Evolutionary conservation across 805 yeast species (phyloP).

Genomic region (Barnettozyma wickerhamii): DNA sequence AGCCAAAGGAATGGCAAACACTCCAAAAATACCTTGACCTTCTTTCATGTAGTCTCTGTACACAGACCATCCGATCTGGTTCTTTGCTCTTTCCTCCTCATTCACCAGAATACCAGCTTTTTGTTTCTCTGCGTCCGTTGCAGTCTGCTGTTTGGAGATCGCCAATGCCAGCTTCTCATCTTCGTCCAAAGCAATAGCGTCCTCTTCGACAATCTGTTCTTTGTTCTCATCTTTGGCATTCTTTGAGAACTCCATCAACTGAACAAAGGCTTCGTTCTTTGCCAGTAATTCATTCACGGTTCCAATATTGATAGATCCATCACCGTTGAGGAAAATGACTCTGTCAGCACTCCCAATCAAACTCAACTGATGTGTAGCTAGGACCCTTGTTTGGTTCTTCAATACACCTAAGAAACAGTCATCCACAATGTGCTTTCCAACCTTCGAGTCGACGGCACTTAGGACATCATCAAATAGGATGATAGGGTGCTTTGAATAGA

Average conservation of each 20-base stretch:
- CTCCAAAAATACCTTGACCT: constrained; percentile 49
- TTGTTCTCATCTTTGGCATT: constrained; percentile 22
- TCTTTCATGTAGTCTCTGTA: constrained; percentile 46
- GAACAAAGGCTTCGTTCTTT: constrained; percentile 39
- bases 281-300: constrained; percentile 43
- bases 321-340: constrained; percentile 57
- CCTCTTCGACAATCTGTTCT: constrained; percentile 7
- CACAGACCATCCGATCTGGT: constrained; percentile 44
- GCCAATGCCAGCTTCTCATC: constrained; percentile 19
- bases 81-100: constrained; percentile 57
- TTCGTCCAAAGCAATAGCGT: too few relatives aligned
- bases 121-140: constrained; percentile 14
- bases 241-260: constrained; percentile 42
- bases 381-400: constrained; percentile 50
- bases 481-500: constrained; percentile 59
- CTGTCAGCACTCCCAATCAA: constrained; percentile 60
- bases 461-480: constrained; percentile 66
- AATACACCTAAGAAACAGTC: constrained; percentile 53
- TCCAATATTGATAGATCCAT: constrained; percentile 56
- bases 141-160: constrained; percentile 17
- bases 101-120: constrained; percentile 35
- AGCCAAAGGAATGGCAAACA: constrained; percentile 27
- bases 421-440: constrained; percentile 64
- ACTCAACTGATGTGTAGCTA: constrained; percentile 76
- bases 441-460: constrained; percentile 76